Base-by-base conservation (phyloP, 371 early-diverging fungal genomes). In the Syncephalastrum monosporum region DNA sequence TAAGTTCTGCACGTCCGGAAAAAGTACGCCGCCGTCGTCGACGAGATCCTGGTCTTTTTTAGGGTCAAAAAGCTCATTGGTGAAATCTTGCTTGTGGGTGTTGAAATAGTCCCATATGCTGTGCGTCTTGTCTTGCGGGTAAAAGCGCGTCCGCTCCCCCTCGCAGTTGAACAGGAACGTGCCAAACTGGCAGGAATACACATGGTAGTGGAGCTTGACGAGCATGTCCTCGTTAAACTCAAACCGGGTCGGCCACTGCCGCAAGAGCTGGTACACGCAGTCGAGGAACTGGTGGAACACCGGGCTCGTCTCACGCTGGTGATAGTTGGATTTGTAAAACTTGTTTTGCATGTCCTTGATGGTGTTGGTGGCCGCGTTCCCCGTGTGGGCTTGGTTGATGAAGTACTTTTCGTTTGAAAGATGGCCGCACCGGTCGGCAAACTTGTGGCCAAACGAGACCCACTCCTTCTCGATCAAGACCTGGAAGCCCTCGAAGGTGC, bases 201-300 rank as follows among this genome's bases (percentile, higher is more conserved):
- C 77, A 66, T 92, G 91, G 65, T 86, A 85, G 67, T 92, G 90
- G 42, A 98, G 75, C 7, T 87, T 80, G 8, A 89, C 76, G 59
- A 98, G 67, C 48, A 96, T 77, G 13, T 76, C 64, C 65, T 94
- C 93, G 64, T 90, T 90, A 60, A 93, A 98, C 79, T 96, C 95
- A 72, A 98, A 98, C 46, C 90, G 85, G 1, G 88, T 84, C 1
- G 97, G 96, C 56, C 84, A 84, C 70, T 91, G 90, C n/a, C 75
- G 74, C 79, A 90, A 82, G n/a, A 96, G 69, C 67, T 97, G 97
- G 65, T 88, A 94, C 16, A 94, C 83, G 68, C 96, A 95, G 67
- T 97, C 97, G 15, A 98, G 75, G 64, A 96, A 98, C 69, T 97
- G 97, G 42, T 92, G 90, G 70, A 98, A 97, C 2, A 97, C 88